phyloP scores from a whole-genome alignment of 1,139 yeast genomes.

The Eremothecium gossypii region DNA sequence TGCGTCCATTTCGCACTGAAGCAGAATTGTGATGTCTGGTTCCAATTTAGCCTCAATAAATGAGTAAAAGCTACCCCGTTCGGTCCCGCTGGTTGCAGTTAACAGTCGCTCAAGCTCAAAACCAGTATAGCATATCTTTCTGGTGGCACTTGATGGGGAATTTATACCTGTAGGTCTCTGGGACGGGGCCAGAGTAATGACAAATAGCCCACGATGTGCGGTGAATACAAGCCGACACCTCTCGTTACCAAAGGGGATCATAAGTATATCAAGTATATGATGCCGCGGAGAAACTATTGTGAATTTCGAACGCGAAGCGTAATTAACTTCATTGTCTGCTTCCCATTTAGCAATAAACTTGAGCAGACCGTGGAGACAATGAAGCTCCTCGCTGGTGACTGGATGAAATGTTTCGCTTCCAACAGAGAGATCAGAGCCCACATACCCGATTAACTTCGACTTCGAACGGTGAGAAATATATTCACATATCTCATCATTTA shows the following conservation, averaged over 20 bases:
- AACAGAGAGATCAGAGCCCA: conserved; percentile 19
- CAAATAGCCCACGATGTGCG: conserved; percentile 13
- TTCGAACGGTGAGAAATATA: conserved; percentile 2
- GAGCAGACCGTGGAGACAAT: conserved; percentile 18
- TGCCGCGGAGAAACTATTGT: conserved; percentile 25
- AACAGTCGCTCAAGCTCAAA: conserved; percentile 26
- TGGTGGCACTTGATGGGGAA: conserved; percentile 9
- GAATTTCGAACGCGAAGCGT: conserved; percentile 9
- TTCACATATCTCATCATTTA: conserved; percentile 6
- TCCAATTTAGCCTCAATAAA: conserved; percentile 20
- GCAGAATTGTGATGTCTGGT: conserved; percentile 15
- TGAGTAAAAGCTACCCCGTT: conserved; percentile 14
- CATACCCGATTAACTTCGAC: conserved; percentile 5
- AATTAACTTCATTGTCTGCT: conserved; percentile 4
- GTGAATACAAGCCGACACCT: conserved; percentile 14
- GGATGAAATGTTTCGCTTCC: conserved; percentile 16
- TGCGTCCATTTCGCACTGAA: conserved; percentile 29
- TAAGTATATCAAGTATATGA: conserved; percentile 22
- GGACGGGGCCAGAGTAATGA: conserved; percentile 15
- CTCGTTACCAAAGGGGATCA: conserved; percentile 18
- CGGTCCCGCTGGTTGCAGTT: conserved; percentile 7
- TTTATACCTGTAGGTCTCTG: conserved; percentile 3
- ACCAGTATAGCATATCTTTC: conserved; percentile 24
- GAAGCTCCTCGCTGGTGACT: conserved; percentile 15
- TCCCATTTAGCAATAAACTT: conserved; percentile 14